Evolutionary conservation across 805 yeast genomes (phyloP).

Genomic region (Saturnispora ahearnii): DNA sequence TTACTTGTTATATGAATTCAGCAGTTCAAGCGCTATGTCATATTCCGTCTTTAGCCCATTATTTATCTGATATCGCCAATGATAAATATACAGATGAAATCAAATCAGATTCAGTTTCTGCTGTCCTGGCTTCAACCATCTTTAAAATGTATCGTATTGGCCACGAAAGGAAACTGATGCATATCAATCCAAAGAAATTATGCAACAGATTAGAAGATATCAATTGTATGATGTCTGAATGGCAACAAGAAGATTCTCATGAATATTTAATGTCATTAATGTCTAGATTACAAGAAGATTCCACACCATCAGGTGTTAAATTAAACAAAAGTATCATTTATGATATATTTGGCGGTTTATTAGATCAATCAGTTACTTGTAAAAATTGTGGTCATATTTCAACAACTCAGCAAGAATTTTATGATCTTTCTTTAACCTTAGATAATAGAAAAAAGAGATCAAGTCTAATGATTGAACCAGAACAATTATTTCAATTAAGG

Average conservation of each 20-base stretch:
- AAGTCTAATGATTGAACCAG: conserved; percentile 23
- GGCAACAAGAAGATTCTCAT: conserved; percentile 98
- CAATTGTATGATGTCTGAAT: conserved; percentile 92
- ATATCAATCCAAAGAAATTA: conserved; percentile 67
- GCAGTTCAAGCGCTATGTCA: conserved; percentile 89
- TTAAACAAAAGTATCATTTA: conserved; percentile 73
- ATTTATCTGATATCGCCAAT: conserved; percentile 54
- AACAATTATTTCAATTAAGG: conserved; percentile 21
- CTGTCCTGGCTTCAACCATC: conserved; percentile 58
- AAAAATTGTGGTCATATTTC: conserved; percentile 73
- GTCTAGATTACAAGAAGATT: conserved; percentile 83
- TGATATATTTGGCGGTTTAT: conserved; percentile 88
- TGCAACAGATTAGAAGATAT: conserved; percentile 69
- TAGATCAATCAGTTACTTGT: conserved; percentile 81
- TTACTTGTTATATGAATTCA: conserved; percentile 93
- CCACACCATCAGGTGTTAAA: conserved; percentile 84
- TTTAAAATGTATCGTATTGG: conserved; percentile 61
- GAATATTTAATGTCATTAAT: conserved; percentile 92
- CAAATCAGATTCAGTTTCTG: conserved; percentile 51
- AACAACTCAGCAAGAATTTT: conserved; percentile 85
- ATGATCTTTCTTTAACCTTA: conserved; percentile 80
- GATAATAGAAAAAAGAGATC: conserved; percentile 39
- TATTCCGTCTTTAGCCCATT: conserved; percentile 84
- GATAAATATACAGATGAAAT: conserved; percentile 42
- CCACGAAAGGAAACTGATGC: conserved; percentile 32